Evolutionary conservation across 2,329 filamentous ascomycete genomes (phyloP).

Genomic region (Metarhizium guizhouense): DNA sequence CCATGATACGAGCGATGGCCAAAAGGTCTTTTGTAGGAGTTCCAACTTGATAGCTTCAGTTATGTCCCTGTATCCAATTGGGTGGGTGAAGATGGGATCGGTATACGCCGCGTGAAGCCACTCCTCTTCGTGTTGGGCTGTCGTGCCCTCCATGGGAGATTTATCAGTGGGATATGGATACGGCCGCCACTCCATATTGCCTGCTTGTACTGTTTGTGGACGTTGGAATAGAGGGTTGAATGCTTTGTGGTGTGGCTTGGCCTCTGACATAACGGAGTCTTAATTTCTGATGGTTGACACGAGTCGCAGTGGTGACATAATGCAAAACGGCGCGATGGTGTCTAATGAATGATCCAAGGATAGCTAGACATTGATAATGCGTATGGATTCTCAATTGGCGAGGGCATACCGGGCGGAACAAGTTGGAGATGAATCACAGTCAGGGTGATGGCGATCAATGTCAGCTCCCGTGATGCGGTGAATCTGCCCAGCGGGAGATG

Average conservation of each 20-base stretch:
- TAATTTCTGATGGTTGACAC: neutral
- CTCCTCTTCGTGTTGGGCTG: slow-evolving; percentile 13
- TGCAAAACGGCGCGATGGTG: neutral
- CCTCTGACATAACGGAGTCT: neutral
- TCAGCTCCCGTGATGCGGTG: neutral
- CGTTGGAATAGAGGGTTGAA: neutral
- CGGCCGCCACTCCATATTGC: slow-evolving; percentile 6
- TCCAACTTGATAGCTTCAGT: slow-evolving; percentile 11
- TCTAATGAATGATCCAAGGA: neutral
- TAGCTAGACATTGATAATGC: neutral
- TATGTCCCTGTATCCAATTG: slow-evolving; percentile 8
- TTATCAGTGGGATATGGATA: slow-evolving; percentile 15
- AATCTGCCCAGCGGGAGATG: neutral
- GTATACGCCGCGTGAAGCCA: slow-evolving; percentile 12
- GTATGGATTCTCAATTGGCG: neutral
- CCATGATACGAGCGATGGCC: slow-evolving; percentile 17
- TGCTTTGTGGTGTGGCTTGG: neutral
- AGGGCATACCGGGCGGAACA: neutral
- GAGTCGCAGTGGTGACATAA: neutral
- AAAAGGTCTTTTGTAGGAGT: slow-evolving; percentile 16
- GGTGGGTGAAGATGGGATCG: slow-evolving; percentile 12
- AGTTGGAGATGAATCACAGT: neutral
- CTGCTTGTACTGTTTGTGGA: neutral
- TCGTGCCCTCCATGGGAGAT: slow-evolving; percentile 15
- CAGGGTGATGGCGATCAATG: neutral